Evolutionary conservation across 768 basidiomycete species (phyloP).

Genomic region (Myochromella boudieri): DNA sequence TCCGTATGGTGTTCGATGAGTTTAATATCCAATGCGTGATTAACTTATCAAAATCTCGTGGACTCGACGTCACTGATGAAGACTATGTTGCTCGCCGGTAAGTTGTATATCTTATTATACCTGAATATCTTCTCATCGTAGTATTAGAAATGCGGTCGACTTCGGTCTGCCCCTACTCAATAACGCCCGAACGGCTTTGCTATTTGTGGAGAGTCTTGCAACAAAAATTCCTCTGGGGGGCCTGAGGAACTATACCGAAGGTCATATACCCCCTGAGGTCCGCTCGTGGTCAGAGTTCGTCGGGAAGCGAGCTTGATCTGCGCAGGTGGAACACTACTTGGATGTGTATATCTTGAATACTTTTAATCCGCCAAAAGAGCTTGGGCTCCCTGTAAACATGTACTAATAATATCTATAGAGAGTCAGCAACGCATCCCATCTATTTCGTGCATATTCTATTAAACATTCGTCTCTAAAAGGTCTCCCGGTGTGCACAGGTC

Average conservation of each 20-base stretch:
- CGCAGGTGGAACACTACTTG: slow-evolving; percentile 5
- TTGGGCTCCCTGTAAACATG: slow-evolving; percentile 12
- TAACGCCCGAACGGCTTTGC: slow-evolving; percentile 82
- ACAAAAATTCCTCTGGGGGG: slow-evolving; percentile 83
- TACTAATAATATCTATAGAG: slow-evolving; percentile 11
- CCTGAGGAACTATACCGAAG: slow-evolving; percentile 78
- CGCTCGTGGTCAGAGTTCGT: slow-evolving; percentile 91
- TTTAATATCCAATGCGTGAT: slow-evolving; percentile 94
- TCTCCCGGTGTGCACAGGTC: slow-evolving; percentile 53
- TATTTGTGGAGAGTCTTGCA: slow-evolving; percentile 88
- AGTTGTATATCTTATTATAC: slow-evolving; percentile 22
- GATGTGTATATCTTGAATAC: slow-evolving; percentile 5
- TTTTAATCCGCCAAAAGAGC: slow-evolving; percentile 21
- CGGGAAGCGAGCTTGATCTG: slow-evolving; percentile 60
- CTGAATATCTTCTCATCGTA: background rate
- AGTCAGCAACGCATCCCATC: background rate
- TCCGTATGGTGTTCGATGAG: slow-evolving; percentile 92
- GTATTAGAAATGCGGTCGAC: slow-evolving; percentile 84
- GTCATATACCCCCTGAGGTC: slow-evolving; percentile 88
- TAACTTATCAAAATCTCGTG: slow-evolving; percentile 85
- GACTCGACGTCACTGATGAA: slow-evolving; percentile 76
- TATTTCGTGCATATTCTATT: background rate
- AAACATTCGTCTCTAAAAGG: slow-evolving; percentile 18
- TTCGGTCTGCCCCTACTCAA: slow-evolving; percentile 92
- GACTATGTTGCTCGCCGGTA: slow-evolving; percentile 95